Percentiles rank a stretch among this genome's conserved stretches.
These are phyloP conservation scores for Colletotrichum zoysiae DNA, from an alignment of 2,329 filamentous ascomycete species.

Conservation along the genomic window DNA sequence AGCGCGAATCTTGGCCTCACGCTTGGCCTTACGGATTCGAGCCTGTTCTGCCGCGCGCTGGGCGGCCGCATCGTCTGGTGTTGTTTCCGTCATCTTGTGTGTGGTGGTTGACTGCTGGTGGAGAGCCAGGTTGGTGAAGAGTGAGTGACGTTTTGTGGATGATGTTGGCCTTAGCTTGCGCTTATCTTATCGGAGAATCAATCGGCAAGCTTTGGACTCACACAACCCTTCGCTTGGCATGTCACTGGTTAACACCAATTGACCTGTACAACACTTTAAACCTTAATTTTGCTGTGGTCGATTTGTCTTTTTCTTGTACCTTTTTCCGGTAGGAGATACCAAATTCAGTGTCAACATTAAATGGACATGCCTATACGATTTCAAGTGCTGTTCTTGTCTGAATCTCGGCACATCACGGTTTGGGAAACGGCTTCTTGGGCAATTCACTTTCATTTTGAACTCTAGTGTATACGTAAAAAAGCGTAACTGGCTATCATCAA, in stretches of 20 bases:
- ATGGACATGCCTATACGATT: not conserved
- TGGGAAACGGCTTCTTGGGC: not conserved
- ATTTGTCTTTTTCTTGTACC: not conserved
- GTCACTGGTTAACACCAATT: not conserved
- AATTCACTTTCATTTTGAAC: constrained; percentile 28
- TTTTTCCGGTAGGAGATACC: not conserved
- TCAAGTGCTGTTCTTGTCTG: not conserved
- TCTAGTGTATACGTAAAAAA: constrained; percentile 40
- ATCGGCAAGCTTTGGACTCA: not conserved
- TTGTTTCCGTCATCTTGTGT: constrained; percentile 56
- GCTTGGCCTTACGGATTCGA: constrained; percentile 81
- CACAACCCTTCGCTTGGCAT: not conserved
- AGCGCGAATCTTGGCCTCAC: constrained; percentile 82
- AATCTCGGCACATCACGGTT: not conserved
- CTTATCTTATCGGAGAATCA: constrained; percentile 43
- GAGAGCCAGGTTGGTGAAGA: constrained; percentile 8
- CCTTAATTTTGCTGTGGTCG: too few relatives aligned
- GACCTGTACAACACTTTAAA: not conserved
- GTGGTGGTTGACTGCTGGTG: constrained; percentile 18
- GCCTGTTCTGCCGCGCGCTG: constrained; percentile 73
- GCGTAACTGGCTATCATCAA: constrained; percentile 38
- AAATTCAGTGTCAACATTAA: not conserved
- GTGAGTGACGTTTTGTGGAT: constrained; percentile 40
- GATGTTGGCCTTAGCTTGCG: constrained; percentile 21
- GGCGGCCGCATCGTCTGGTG: constrained; percentile 62